phyloP scores from a whole-genome alignment of 192 early-diverging fungal genomes.

The Diversispora epigaea region DNA sequence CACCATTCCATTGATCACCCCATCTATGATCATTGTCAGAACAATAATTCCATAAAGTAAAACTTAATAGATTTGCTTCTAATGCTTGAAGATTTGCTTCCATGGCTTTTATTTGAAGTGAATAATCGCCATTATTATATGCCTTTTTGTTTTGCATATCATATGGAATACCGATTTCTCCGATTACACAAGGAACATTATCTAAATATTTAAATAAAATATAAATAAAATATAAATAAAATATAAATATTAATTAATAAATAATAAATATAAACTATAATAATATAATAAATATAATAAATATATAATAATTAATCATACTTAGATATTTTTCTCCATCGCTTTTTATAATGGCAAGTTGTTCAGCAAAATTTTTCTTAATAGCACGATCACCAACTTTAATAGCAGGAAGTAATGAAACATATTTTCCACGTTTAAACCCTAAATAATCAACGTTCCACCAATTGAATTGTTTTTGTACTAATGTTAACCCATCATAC shows the following conservation, averaged over 20 bases:
- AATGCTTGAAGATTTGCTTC: constrained; percentile 72
- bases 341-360: constrained; percentile 45
- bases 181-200: constrained; percentile 61
- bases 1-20: constrained; percentile 86
- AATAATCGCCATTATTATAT: constrained; percentile 70
- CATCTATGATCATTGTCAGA: constrained; percentile 69
- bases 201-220: constrained; percentile 35
- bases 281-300: constrained; percentile 48
- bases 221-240: constrained; percentile 35
- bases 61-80: constrained; percentile 72
- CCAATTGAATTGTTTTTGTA: constrained; percentile 58
- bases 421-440: constrained; percentile 55
- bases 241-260: not conserved
- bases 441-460: constrained; percentile 59
- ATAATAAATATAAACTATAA: not conserved
- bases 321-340: constrained; percentile 50
- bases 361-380: constrained; percentile 51
- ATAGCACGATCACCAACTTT: constrained; percentile 55
- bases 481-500: constrained; percentile 74
- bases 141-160: constrained; percentile 74
- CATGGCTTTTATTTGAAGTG: constrained; percentile 69
- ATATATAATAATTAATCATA: constrained; percentile 47
- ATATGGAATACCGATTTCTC: constrained; percentile 85
- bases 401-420: constrained; percentile 46
- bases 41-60: constrained; percentile 91